phyloP scores from a whole-genome alignment of 2,329 filamentous ascomycete species.

The Lachnellula suecica region DNA sequence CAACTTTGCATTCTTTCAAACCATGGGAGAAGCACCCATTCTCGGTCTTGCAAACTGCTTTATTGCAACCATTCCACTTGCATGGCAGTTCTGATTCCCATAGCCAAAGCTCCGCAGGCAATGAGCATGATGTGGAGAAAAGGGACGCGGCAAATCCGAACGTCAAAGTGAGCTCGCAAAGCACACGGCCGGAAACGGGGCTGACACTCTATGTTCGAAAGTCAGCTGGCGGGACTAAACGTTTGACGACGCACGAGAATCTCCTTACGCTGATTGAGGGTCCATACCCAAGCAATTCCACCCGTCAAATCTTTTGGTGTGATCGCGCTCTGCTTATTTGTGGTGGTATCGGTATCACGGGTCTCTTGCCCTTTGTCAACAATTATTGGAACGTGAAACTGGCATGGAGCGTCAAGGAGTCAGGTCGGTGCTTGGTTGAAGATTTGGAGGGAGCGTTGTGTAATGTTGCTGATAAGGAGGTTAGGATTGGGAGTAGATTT shows the following conservation, averaged over 20 bases:
- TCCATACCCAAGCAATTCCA: conserved; percentile 36
- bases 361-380: conserved; percentile 36
- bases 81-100: neutral
- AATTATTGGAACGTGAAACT: conserved; percentile 38
- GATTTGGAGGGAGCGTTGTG: conserved; percentile 29
- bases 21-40: conserved; percentile 57
- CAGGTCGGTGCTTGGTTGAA: conserved; percentile 28
- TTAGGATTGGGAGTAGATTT: conserved; percentile 36
- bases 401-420: conserved; percentile 35
- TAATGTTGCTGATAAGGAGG: conserved; percentile 34
- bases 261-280: conserved; percentile 41
- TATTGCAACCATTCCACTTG: neutral
- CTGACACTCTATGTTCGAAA: conserved; percentile 36
- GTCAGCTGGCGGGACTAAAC: conserved; percentile 36
- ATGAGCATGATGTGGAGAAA: conserved; percentile 4
- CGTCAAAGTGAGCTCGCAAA: neutral
- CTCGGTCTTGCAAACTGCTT: conserved; percentile 38
- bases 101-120: no score
- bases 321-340: conserved; percentile 42
- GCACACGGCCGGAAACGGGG: neutral
- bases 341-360: conserved; percentile 50
- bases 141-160: neutral
- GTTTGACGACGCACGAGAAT: conserved; percentile 23
- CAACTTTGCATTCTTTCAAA: conserved; percentile 38
- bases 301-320: conserved; percentile 27